Evolutionary conservation across 441 rosid genomes (phyloP), one percentile per base, ranked within the genome.

Genomic region (Iberis amara): DNA sequence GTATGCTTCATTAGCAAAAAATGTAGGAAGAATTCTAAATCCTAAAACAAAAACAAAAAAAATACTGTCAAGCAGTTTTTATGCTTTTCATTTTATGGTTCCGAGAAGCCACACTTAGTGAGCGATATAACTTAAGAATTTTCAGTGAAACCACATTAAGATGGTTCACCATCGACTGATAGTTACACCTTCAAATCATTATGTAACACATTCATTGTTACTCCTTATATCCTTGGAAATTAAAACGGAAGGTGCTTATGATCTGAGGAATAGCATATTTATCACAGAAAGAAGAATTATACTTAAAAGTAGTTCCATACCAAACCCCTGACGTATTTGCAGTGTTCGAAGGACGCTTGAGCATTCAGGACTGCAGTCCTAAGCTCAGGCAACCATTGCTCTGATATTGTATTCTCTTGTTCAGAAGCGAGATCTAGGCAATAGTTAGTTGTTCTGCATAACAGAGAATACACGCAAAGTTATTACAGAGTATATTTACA

Each of bases 381-480:
- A 30, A 91, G 90, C 57, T 91, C 89, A 57, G 96, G 96, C 68
- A 91, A 73, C 95, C 98, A 91, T 66, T 79, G 78, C 67, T 87
- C 86, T 5, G 61, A 53, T 54, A 91, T 78, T 55, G 67, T 66
- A 32, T 76, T 87, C 71, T 87, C 98, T 77, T 91, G 98, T 71
- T 87, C 90, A 44, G 76, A 66, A 40, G 98, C 95, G 76, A 90
- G 70, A 59, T 71, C 75, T 67, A 90, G 69, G 64, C 96, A 90
- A 68, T 75, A 81, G 52, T 70, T 76, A 4, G 95, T 87, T 38
- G 89, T 79, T 83, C 98, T 90, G 81, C 67, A 44, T 40, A 24
- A 31, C 5, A 39, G 32, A 23, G 46, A 47, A 15, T 24, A 8
- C 7, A 24, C 21, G 40, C 33, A 23, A 8, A 51, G 28, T 42